Evolutionary conservation across 306 rosid genomes (phyloP), one percentile per base, ranked within the genome.

Genomic region (Acacia melanoxylon): DNA sequence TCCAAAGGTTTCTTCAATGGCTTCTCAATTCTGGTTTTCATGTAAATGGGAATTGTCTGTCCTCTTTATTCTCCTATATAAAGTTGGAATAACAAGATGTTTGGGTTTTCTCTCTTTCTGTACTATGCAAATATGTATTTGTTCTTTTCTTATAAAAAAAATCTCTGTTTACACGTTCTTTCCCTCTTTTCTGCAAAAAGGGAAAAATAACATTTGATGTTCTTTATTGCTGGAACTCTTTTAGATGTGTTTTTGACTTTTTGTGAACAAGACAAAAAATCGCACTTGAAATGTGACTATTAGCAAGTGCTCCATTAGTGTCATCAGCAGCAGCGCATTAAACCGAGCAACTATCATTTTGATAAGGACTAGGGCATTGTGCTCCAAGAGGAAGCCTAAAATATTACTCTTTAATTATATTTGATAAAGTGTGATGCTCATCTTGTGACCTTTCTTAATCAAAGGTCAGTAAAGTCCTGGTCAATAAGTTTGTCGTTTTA

Each of bases 11-110:
- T 52, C 48, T 77, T 40, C 33, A 19, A 45, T 83, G 73, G 75
- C 33, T 71, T 71, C 51, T n/a, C 37, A 10, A 4, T 45, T 69
- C 51, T 42, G 75, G 69, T 77, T 78, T 73, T 85, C 82, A 86
- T 81, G 74, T 67, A 7, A 80, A 54, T 90, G 77, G 74, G 84
- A 83, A 77, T 72, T 87, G 77, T 77, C 89, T 84, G 80, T 74
- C 82, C 68, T 87, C 2, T 54, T 88, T 58, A 71, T 1, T 56
- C 86, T 58, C 75, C 13, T 77, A 74, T 73, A 78, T 68, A 75
- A 66, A 48, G 81, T 86, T 83, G 84, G 85, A 83, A 80, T 80
- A 20, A 70, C 66, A 68, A 41, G 68, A 72, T 87, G 70, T 46
- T 63, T 44, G 58, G 58, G 8, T 77, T 80, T 72, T 72, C 49